Percentiles rank a stretch among this genome's conserved stretches.
These are phyloP conservation scores for Solanum corneliomulleri DNA, from an alignment of 257 asterid genomes.

Conservation along the genomic window DNA sequence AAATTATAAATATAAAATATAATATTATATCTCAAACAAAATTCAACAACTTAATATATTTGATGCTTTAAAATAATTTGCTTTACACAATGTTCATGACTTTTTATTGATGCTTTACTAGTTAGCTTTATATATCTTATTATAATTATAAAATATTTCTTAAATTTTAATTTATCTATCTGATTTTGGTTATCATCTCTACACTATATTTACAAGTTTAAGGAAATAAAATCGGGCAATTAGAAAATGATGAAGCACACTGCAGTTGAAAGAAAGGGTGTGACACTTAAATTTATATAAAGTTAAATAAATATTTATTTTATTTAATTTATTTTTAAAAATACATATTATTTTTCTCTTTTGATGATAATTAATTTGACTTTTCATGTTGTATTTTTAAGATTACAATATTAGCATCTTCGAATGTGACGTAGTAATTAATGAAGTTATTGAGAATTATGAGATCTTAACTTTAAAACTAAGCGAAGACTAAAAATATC, in stretches of 20 bases:
- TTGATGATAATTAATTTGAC: too few relatives aligned
- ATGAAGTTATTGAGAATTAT: too few relatives aligned
- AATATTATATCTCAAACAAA: background rate
- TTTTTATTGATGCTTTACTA: background rate
- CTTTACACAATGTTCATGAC: background rate
- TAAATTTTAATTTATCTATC: background rate
- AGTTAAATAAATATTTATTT: background rate
- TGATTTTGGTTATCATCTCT: background rate
- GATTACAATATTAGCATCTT: too few relatives aligned
- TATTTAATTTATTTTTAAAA: background rate
- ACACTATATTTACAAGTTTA: background rate
- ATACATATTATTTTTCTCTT: too few relatives aligned
- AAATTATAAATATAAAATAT: background rate
- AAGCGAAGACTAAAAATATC: too few relatives aligned
- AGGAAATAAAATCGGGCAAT: background rate
- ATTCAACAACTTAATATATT: background rate
- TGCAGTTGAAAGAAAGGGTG: background rate
- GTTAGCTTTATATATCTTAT: background rate
- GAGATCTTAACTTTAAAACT: too few relatives aligned
- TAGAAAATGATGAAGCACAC: background rate
- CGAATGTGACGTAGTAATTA: background rate
- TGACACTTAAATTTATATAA: background rate
- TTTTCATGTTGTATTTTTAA: too few relatives aligned
- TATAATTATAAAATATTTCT: background rate
- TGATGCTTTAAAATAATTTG: background rate